Conservation (phyloP, 306 rosid species). For the Quercus variabilis region DNA sequence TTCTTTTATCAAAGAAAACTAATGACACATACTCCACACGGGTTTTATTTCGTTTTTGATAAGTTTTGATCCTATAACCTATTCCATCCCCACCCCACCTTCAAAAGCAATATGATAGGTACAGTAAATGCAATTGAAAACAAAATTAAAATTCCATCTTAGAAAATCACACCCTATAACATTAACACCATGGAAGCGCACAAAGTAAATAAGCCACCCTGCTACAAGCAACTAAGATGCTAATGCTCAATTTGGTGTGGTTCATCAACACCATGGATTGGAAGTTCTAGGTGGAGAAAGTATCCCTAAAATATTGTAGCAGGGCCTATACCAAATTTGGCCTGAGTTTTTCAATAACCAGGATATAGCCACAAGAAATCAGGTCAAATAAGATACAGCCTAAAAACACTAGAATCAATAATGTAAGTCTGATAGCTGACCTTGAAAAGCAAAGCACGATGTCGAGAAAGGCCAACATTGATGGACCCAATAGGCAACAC, state of each 20-base stretch:
- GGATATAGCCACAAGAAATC: not conserved
- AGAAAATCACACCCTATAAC: not conserved
- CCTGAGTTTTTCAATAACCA: not conserved
- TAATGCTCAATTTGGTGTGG: not conserved
- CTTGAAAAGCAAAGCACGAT: conserved; percentile 98
- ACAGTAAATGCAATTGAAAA: not conserved
- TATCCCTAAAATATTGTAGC: not conserved
- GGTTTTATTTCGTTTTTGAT: too few relatives aligned
- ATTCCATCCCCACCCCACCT: not conserved
- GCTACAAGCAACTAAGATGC: not conserved
- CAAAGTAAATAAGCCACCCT: not conserved
- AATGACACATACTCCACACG: too few relatives aligned
- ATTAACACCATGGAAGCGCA: not conserved
- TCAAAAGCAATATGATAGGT: not conserved
- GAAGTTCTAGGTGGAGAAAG: not conserved
- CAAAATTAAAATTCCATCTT: not conserved
- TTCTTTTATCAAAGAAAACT: too few relatives aligned
- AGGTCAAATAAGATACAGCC: conserved; percentile 1
- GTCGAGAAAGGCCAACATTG: conserved; percentile 91
- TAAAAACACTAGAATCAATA: conserved; percentile 13
- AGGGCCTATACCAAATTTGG: not conserved
- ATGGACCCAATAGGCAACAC: conserved; percentile 90
- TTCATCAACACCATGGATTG: not conserved
- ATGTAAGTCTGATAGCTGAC: conserved; percentile 36
- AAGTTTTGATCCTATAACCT: not conserved